These are phyloP conservation scores for Phytopythium kandeliae DNA, from an alignment of 352 stramenopile species.

Conservation along the genomic window DNA sequence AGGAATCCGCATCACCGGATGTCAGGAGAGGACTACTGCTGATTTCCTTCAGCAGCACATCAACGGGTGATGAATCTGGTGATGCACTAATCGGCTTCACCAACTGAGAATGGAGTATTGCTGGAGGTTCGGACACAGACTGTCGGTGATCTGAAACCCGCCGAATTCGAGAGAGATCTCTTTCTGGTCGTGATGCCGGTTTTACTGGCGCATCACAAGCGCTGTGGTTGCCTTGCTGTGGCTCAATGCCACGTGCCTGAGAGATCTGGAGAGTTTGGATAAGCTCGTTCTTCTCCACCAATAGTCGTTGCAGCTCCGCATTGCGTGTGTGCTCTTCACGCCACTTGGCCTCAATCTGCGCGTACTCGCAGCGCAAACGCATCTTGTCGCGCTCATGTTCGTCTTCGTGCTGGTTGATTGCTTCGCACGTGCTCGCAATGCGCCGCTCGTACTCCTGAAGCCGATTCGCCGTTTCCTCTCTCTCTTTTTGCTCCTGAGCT, in stretches of 20 bases:
- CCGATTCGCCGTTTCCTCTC: conserved; percentile 57
- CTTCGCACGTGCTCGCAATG: conserved; percentile 61
- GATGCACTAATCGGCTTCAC: background rate
- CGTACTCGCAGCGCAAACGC: conserved; percentile 28
- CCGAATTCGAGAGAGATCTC: background rate
- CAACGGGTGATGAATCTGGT: background rate
- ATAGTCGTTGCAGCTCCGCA: conserved; percentile 39
- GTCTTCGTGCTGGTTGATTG: conserved; percentile 67
- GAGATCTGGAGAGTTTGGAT: conserved; percentile 15
- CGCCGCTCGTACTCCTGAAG: conserved; percentile 70
- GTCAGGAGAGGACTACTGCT: background rate
- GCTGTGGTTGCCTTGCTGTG: background rate
- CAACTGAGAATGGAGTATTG: background rate
- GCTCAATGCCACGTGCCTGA: too few species aligned
- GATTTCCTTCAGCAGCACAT: conserved; percentile 1
- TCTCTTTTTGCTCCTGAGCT: conserved; percentile 37
- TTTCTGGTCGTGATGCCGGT: background rate
- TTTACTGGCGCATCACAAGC: too few species aligned
- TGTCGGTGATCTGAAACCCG: background rate
- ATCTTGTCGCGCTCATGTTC: conserved; percentile 51
- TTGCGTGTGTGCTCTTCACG: conserved; percentile 51
- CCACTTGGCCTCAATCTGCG: conserved; percentile 25
- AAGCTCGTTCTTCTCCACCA: conserved; percentile 69
- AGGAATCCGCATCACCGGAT: background rate
- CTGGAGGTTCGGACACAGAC: background rate